Evolutionary conservation across 352 stramenopile genomes (phyloP), one percentile per base, ranked within the genome.

Genomic region (Phytophthora megakarya): DNA sequence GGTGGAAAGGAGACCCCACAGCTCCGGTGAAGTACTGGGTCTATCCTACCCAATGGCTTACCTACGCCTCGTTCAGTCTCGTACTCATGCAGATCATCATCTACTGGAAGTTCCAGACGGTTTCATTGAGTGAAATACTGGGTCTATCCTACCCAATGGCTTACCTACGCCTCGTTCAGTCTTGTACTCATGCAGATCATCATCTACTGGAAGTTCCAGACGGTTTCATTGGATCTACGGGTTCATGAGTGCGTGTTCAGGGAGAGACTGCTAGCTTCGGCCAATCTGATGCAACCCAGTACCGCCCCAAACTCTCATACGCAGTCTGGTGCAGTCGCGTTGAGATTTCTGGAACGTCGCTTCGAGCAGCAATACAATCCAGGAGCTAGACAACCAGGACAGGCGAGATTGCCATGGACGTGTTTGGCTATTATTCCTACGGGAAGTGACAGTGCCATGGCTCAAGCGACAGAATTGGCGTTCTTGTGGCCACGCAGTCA

Each of bases 221-320:
- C 73, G 7, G 44, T 80, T 32, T 72, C 57, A 16, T 70, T 90
- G 10, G 62, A 81, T 46, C 54, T 92, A 37, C 70, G 80, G 19
- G 81, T 92, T 16, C 70, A 87, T 39, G 83, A 92, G 65, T 92
- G 83, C 57, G 74, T 81, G 4, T 90, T 88, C 60, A 65, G 76
- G 47, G 80, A 88, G 61, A 73, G 67, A 23, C 51, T 83, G 18
- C 65, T 89, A 48, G 72, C 75, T 44, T 67, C 72, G 15, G 64
- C 50, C 1, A 70, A 73, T 44, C 30, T 74, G 38, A 50, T 67
- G 57, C 47, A 66, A n/a, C 51, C 62, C 11, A 46, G 37, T 39
- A 18, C 59, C 37, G 53, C 54, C n/a, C 23, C 68, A 15, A 68
- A 9, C 23, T 26, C 39, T 43, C 56, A 60, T 19, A 15, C 57